These are phyloP conservation scores for Metarhizium humberi DNA, from an alignment of 2,329 filamentous ascomycete species.

Conservation along the genomic window DNA sequence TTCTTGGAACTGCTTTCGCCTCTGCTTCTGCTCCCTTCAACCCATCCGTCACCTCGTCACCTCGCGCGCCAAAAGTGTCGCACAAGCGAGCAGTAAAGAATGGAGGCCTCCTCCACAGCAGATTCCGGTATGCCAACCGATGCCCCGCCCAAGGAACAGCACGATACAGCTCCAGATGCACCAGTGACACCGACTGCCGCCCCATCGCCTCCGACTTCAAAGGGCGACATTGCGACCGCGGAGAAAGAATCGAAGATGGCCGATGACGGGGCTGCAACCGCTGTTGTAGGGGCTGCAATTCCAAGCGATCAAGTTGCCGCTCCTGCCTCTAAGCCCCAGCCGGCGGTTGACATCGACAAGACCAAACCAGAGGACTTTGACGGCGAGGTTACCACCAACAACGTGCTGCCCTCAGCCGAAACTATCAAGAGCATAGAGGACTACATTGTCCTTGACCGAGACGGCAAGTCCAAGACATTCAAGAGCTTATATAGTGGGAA, in stretches of 20 bases:
- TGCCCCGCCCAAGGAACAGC: neutral
- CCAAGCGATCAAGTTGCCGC: neutral
- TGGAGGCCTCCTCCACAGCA: constrained; percentile 2
- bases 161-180: neutral
- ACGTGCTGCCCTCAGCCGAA: constrained; percentile 42
- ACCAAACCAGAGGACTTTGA: constrained; percentile 42
- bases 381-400: constrained; percentile 44
- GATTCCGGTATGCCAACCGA: neutral
- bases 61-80: no score
- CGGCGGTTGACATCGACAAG: constrained; percentile 25
- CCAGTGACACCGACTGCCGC: neutral
- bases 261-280: neutral
- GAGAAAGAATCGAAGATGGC: neutral
- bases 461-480: constrained; percentile 52
- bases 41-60: no score
- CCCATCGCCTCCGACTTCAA: no score
- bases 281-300: neutral
- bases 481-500: constrained; percentile 51
- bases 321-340: constrained; percentile 11
- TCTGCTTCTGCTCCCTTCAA: no score
- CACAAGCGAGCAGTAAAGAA: neutral
- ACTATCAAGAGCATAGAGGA: constrained; percentile 42
- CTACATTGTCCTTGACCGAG: constrained; percentile 50
- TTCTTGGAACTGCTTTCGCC: no score
- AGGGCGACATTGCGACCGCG: neutral